These are phyloP conservation scores for Colletotrichum cereale DNA, from an alignment of 2,329 filamentous ascomycete genomes.

Conservation along the genomic window DNA sequence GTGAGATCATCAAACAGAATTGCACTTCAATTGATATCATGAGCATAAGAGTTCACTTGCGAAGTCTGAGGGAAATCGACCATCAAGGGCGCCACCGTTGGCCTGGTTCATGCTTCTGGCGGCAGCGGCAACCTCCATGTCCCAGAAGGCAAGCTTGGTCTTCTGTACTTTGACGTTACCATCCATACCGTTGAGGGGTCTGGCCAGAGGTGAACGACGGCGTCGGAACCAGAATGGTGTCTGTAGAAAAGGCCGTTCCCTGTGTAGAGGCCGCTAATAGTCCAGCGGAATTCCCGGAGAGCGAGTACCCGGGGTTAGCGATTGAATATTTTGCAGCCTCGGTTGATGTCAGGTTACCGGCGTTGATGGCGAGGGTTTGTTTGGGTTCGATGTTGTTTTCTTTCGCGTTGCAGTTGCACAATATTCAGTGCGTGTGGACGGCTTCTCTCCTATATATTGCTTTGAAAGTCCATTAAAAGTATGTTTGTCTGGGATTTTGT, in stretches of 20 bases:
- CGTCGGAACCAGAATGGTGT: slow-evolving; percentile 34
- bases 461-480: not conserved
- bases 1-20: not conserved
- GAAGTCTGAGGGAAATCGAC: not conserved
- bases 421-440: not conserved
- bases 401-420: not conserved
- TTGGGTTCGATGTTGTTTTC: not conserved
- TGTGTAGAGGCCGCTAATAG: slow-evolving; percentile 19
- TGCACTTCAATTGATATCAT: too few relatives aligned
- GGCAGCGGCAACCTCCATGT: slow-evolving; percentile 39
- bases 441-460: not conserved
- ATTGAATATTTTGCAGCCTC: slow-evolving; percentile 31
- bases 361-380: not conserved
- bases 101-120: slow-evolving; percentile 39
- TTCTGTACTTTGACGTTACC: slow-evolving; percentile 19
- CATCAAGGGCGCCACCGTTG: slow-evolving; percentile 31
- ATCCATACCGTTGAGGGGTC: slow-evolving; percentile 26
- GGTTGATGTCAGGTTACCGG: slow-evolving; percentile 22
- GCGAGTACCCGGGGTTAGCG: slow-evolving; percentile 38
- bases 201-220: slow-evolving; percentile 23
- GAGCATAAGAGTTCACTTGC: too few relatives aligned
- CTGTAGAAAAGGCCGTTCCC: slow-evolving; percentile 40
- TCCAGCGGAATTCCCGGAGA: slow-evolving; percentile 36
- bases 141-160: slow-evolving; percentile 39
- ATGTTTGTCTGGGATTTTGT: not conserved